Base-by-base conservation (phyloP, 805 yeast species). In the Candida koratica region DNA sequence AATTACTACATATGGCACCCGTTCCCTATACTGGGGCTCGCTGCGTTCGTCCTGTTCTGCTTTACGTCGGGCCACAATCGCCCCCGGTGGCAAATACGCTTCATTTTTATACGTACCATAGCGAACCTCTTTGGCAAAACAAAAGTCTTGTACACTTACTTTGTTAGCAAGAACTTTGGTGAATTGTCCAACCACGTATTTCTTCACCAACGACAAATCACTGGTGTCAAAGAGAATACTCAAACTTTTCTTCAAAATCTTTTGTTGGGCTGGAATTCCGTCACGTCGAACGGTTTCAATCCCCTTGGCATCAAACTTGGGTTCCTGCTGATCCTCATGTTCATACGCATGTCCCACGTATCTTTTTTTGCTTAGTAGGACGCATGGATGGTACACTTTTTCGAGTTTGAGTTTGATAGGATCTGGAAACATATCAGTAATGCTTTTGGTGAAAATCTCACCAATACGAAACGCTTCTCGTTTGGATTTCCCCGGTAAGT, bases 201-300 rank as follows among this genome's bases (percentile, higher is more conserved):
- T 37, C 51, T 87, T 87, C 8, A 90, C 84, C 22, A 56, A 37
- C 0, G 96, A 79, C 8, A 93, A 51, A 51, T 90, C 86, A 17
- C 68, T 60, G 0, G 89, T 74, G 9, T 81, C 84, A 54, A 93
- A 93, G 3, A 93, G 57, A 0, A 77, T 66, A 23, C 83, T 63
- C 4, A 93, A 58, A 0, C 83, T 60, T 39, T 77, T 75, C 43
- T 86, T 94, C 19, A 85, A 79, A 13, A 93, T 79, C 46, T 81
- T 80, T 58, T 79, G 94, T 45, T 85, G 94, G 0, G 96, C 95
- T 0, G 95, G 95, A 17, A 89, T 83, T 0, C 97, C 97, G 58
- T 93, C 98, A 44, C 98, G 64, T 44, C 98, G 61, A 0, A 93
- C 85, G 0, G 97, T 93, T 53, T 93, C 98, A 9, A 87, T 88